Evolutionary conservation across 2,329 filamentous ascomycete species (phyloP).

Genomic region (Penicillium psychrosexuale): DNA sequence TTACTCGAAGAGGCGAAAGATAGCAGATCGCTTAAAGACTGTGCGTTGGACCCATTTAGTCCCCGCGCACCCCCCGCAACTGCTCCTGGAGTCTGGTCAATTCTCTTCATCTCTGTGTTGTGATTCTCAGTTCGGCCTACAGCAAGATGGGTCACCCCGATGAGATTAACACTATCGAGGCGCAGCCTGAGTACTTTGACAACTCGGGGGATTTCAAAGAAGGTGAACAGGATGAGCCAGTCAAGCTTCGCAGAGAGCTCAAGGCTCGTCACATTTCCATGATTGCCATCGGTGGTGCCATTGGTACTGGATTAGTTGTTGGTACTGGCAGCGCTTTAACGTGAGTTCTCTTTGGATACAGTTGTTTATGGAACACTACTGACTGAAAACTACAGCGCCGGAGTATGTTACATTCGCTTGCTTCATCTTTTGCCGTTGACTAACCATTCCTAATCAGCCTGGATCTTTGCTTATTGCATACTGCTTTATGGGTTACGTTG

Average conservation of each 20-base stretch:
- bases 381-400: background rate
- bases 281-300: slow-evolving; percentile 41
- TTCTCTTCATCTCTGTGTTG: background rate
- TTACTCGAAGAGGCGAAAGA: slow-evolving; percentile 7
- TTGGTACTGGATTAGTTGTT: slow-evolving; percentile 39
- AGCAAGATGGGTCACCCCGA: slow-evolving; percentile 12
- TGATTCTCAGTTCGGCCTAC: background rate
- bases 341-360: background rate
- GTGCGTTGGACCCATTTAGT: slow-evolving; percentile 6
- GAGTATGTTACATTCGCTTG: background rate
- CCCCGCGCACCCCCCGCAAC: background rate
- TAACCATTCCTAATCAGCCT: slow-evolving; percentile 26
- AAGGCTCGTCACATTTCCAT: slow-evolving; percentile 16
- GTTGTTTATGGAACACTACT: background rate
- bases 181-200: slow-evolving; percentile 5
- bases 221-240: slow-evolving; percentile 3
- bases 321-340: slow-evolving; percentile 28
- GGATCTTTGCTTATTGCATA: slow-evolving; percentile 39
- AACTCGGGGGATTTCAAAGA: slow-evolving; percentile 1
- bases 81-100: background rate
- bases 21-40: background rate
- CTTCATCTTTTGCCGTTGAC: background rate
- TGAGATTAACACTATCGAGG: slow-evolving; percentile 11
- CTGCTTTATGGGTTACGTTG: slow-evolving; percentile 32
- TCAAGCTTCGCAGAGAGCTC: slow-evolving; percentile 7